phyloP scores from a whole-genome alignment of 495 filamentous ascomycete species.

The Lophiostoma macrostomum region DNA sequence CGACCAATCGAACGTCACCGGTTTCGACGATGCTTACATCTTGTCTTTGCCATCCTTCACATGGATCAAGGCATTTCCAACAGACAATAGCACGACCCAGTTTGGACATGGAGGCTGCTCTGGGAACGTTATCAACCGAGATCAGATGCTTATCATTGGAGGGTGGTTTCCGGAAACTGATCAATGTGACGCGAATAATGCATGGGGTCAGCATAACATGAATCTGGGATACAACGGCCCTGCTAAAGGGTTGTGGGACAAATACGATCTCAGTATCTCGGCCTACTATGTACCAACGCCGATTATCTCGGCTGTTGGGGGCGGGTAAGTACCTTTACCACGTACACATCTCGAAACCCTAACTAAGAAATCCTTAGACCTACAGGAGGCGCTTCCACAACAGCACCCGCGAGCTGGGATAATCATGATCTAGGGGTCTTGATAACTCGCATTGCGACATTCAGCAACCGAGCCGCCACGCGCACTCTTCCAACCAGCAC shows the following conservation, averaged over 20 bases:
- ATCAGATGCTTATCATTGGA: slow-evolving; percentile 50
- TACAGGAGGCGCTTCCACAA: slow-evolving; percentile 43
- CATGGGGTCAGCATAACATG: slow-evolving; percentile 46
- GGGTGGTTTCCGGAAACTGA: slow-evolving; percentile 41
- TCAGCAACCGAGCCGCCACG: slow-evolving; percentile 27
- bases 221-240: slow-evolving; percentile 46
- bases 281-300: slow-evolving; percentile 46
- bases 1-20: slow-evolving; percentile 42
- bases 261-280: slow-evolving; percentile 41
- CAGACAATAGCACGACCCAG: slow-evolving; percentile 26
- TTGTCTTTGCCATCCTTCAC: slow-evolving; percentile 53
- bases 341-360: not conserved
- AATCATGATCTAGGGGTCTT: slow-evolving; percentile 37
- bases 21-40: slow-evolving; percentile 57
- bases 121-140: slow-evolving; percentile 50
- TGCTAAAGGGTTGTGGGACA: slow-evolving; percentile 41
- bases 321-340: slow-evolving; percentile 38
- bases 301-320: slow-evolving; percentile 45
- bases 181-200: slow-evolving; percentile 36
- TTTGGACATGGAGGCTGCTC: slow-evolving; percentile 48
- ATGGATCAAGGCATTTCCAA: slow-evolving; percentile 52
- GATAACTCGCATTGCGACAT: slow-evolving; percentile 33
- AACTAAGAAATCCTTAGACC: slow-evolving; percentile 27
- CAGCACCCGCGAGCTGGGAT: slow-evolving; percentile 36
- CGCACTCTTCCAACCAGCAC: slow-evolving; percentile 19